phyloP scores from a whole-genome alignment of 768 basidiomycete species.

The Amanita muscaria region DNA sequence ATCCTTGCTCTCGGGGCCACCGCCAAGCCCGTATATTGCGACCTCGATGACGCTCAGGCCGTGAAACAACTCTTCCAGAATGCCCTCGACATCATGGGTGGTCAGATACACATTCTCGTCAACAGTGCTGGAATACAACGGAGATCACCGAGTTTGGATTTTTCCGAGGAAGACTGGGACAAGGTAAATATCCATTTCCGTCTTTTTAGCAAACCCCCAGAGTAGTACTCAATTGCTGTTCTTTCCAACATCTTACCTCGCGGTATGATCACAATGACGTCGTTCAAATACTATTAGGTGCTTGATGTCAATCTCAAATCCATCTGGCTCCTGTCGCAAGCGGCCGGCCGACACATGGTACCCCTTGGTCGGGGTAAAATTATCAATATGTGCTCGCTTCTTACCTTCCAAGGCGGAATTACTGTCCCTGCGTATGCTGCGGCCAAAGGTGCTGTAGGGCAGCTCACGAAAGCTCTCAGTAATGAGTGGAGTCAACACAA shows the following conservation, averaged over 20 bases:
- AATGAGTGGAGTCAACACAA: constrained; percentile 82
- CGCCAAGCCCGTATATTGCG: constrained; percentile 29
- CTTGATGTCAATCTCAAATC: constrained; percentile 84
- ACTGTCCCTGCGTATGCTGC: constrained; percentile 90
- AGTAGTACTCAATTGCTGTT: too few species aligned
- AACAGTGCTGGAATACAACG: constrained; percentile 65
- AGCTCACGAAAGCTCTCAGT: constrained; percentile 80
- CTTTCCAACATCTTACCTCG: not conserved
- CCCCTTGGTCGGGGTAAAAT: constrained; percentile 57
- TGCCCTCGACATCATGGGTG: constrained; percentile 31
- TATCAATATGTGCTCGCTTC: constrained; percentile 62
- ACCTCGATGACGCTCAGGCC: constrained; percentile 31
- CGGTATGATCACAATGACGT: constrained; percentile 6
- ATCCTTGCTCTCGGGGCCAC: constrained; percentile 24
- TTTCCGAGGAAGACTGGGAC: constrained; percentile 61
- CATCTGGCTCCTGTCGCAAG: constrained; percentile 75
- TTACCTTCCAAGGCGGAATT: constrained; percentile 53
- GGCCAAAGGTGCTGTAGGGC: constrained; percentile 81
- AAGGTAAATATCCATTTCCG: constrained; percentile 32
- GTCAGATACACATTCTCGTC: constrained; percentile 50
- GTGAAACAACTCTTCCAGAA: constrained; percentile 34
- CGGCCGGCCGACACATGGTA: constrained; percentile 88
- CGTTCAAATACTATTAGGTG: constrained; percentile 40
- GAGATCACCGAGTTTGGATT: constrained; percentile 49
- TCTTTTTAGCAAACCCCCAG: not conserved